Conservation (phyloP, 176 grass and related monocot genomes). For the Elaeis guineensis region DNA sequence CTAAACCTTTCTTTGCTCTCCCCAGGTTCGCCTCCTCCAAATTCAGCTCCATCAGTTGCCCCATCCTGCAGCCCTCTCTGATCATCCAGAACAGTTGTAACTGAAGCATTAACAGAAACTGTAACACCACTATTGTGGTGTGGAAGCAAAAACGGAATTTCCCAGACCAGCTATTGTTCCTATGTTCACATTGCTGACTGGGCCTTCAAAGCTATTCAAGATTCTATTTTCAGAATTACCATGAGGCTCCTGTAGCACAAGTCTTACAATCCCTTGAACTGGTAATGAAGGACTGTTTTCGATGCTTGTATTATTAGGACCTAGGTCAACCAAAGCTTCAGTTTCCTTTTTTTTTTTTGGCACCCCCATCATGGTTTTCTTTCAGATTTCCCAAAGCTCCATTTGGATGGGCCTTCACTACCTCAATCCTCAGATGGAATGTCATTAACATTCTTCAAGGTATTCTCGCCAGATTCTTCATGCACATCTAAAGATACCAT, state of each 20-base stretch:
- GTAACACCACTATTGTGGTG: slow-evolving; percentile 21
- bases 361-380: slow-evolving; percentile 21
- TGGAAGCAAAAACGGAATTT: slow-evolving; percentile 16
- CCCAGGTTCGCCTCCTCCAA: slow-evolving; percentile 46
- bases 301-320: slow-evolving; percentile 11
- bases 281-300: slow-evolving; percentile 16
- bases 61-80: slow-evolving; percentile 25
- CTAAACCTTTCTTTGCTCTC: slow-evolving; percentile 99
- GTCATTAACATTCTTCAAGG: slow-evolving; percentile 12
- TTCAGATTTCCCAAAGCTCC: slow-evolving; percentile 19
- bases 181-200: slow-evolving; percentile 12
- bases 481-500: slow-evolving; percentile 28
- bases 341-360: slow-evolving; percentile 11
- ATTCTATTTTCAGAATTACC: slow-evolving; percentile 22
- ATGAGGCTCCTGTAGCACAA: background rate
- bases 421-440: slow-evolving; percentile 9
- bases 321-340: slow-evolving; percentile 15
- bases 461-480: slow-evolving; percentile 14
- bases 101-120: slow-evolving; percentile 26
- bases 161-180: slow-evolving; percentile 11
- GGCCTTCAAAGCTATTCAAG: slow-evolving; percentile 24
- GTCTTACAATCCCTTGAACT: slow-evolving; percentile 22
- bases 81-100: slow-evolving; percentile 30
- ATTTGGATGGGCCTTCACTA: slow-evolving; percentile 5
- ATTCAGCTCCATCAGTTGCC: slow-evolving; percentile 25